Evolutionary conservation across 2,329 filamentous ascomycete species (phyloP).

Genomic region (Fonsecaea nubica): DNA sequence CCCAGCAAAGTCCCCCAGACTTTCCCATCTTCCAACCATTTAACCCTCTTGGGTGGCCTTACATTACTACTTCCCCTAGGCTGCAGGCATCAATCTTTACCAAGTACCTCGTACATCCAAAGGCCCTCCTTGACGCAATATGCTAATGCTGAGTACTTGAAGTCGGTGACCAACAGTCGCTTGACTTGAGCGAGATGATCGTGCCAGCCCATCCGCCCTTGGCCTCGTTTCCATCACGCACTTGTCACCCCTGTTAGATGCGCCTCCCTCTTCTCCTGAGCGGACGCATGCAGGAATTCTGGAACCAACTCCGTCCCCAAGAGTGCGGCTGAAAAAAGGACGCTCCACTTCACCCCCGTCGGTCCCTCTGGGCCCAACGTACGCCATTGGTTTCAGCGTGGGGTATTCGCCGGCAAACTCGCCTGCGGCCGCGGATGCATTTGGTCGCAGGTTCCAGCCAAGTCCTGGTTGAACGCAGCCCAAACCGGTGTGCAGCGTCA

Average conservation of each 20-base stretch:
- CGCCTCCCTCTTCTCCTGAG: background rate
- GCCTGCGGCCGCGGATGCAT: background rate
- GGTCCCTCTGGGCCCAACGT: background rate
- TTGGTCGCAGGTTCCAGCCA: background rate
- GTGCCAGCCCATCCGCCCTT: background rate
- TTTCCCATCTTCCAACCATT: too few relatives aligned
- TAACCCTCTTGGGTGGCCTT: too few relatives aligned
- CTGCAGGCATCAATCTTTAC: too few relatives aligned
- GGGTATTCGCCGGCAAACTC: background rate
- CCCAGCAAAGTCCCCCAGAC: background rate
- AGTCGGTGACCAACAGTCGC: too few relatives aligned
- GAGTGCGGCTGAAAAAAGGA: slow-evolving; percentile 2
- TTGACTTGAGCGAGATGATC: too few relatives aligned
- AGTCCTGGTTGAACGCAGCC: background rate
- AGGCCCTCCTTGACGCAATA: too few relatives aligned
- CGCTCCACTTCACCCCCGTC: background rate
- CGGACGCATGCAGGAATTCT: background rate
- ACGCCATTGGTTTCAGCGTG: background rate
- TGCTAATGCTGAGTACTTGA: too few relatives aligned
- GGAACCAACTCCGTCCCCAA: background rate
- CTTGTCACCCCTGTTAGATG: background rate
- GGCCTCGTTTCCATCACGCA: background rate
- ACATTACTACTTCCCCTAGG: too few relatives aligned
- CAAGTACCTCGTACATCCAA: too few relatives aligned
- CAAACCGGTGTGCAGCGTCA: slow-evolving; percentile 8